Evolutionary conservation across 1,284 basidiomycete species (phyloP), one percentile per base, ranked within the genome.

Genomic region (Ustilago sp.): DNA sequence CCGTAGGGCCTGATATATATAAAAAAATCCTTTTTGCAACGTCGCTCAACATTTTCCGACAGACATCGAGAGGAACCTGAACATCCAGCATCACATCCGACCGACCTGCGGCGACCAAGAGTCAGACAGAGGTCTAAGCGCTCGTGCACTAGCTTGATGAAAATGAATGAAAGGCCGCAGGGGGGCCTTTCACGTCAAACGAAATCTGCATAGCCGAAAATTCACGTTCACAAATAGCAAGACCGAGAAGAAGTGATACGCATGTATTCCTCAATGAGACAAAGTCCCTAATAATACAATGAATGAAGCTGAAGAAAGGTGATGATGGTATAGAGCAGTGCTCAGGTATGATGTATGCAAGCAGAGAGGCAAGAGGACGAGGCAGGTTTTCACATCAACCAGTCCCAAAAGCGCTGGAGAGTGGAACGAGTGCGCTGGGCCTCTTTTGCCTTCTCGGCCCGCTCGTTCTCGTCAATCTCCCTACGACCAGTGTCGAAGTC

Each of bases 401-500:
- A 72, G 54, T 77, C 63, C 74, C 74, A 77, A 41, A 73, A 12
- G 11, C 60, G 66, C 8, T 61, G 36, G 28, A 73, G 56, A 8
- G 70, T 50, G 7, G 69, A 69, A 15, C 57, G 48, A 19, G 48
- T 43, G 19, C 36, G 32, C n/a, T 63, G 60, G 0, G 54, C 68
- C 55, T 70, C 59, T 60, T 75, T 75, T 63, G 63, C 63, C 63
- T 48, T 66, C 43, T 69, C 72, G 0, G 28, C 53, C 54, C 66
- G 63, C 60, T 74, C 73, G 58, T 63, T 66, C 32, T 69, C 69
- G 61, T 80, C 75, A 50, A 75, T 77, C 31, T 64, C 68, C 48
- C 81, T 67, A 35, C 72, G 63, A 35, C 91, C 90, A 8, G 89
- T 88, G 59, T 91, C 86, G 80, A 96, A 93, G 87, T 82, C 80